Evolutionary conservation across 2,329 filamentous ascomycete genomes (phyloP).

Genomic region (Lizonia empirigonia): DNA sequence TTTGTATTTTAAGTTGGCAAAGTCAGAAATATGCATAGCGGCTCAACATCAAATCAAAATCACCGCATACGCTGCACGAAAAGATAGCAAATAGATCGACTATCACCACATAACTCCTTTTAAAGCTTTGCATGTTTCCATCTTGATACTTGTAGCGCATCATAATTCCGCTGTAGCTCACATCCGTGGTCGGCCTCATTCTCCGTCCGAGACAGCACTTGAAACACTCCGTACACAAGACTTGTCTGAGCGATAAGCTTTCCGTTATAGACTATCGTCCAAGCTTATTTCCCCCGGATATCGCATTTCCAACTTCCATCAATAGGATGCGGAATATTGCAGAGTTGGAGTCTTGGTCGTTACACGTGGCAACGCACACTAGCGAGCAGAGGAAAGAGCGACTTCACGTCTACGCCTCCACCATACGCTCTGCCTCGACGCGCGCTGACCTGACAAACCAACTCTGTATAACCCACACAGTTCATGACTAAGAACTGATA

Average conservation of each 20-base stretch:
- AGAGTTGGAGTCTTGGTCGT: neutral
- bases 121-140: neutral
- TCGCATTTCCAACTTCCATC: neutral
- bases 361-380: slow-evolving; percentile 8
- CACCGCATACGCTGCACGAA: neutral
- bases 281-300: too few species aligned
- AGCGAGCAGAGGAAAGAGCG: neutral
- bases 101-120: neutral
- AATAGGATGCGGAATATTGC: neutral
- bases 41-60: neutral
- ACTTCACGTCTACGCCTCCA: neutral
- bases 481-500: neutral
- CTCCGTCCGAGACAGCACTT: slow-evolving; percentile 9
- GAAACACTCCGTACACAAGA: slow-evolving; percentile 6
- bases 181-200: neutral
- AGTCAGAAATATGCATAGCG: neutral
- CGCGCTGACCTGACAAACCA: neutral
- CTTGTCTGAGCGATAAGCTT: slow-evolving; percentile 4
- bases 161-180: too few species aligned
- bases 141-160: too few species aligned
- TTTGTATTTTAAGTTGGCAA: neutral
- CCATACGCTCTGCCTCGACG: neutral
- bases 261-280: too few species aligned
- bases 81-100: slow-evolving; percentile 6
- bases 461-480: neutral